Evolutionary conservation across 306 rosid species (phyloP), one percentile per base, ranked within the genome.

Genomic region (Quercus dentata): DNA sequence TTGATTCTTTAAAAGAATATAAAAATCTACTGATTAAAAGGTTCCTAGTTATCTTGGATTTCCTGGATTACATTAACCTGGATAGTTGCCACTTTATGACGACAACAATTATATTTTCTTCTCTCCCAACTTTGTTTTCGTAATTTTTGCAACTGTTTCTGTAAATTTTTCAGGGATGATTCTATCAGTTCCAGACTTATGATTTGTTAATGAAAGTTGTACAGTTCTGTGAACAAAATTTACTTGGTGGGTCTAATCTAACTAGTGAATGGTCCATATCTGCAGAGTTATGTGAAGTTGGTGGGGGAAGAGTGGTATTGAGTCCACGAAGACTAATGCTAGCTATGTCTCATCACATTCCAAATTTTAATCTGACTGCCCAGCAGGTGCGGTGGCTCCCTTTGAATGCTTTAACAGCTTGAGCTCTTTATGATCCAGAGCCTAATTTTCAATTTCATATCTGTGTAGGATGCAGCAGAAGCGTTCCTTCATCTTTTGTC

Each of bases 401-500:
- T 76, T 64, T 31, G 46, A 10, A 56, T 65, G 78, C 30, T 33
- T 55, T 59, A 61, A 76, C 63, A 41, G 62, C n/a, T 13, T 17
- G n/a, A 69, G 74, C 15, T 23, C 71, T 51, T 49, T 83, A 56
- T 82, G 49, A 54, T 74, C 67, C 41, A 25, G 58, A 78, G 56
- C 65, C 79, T 85, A 54, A 46, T 56, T 71, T 44, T 80, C 77
- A 4, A 73, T 27, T 51, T 76, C 59, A 75, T 65, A 80, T 78
- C 73, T 38, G 64, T 85, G 81, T 82, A 95, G 99, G 99, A 95
- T 89, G 94, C 99, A 35, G 98, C 98, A 79, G 98, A 92, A 86
- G 99, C 97, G 13, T 89, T 95, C 67, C 91, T 87, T 84, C 97
- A 95, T 86, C 89, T 95, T 81, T 76, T 92, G 72, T 80, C 89